Base-by-base conservation (phyloP, 768 basidiomycete genomes). In the Hortiboletus flavorubellus region DNA sequence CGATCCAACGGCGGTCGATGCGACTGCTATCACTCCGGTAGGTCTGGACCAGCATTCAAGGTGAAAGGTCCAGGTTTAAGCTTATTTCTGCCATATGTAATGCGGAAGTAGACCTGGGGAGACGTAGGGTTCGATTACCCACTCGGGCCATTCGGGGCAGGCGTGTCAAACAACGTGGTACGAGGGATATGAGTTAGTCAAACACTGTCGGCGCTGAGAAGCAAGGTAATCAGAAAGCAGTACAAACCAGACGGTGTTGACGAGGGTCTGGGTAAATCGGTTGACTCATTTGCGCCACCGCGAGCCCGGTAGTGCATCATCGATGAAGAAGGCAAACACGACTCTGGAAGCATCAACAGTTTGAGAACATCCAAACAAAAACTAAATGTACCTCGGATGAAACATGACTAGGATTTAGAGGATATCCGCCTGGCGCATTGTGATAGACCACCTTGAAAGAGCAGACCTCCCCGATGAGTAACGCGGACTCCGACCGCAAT, bases 341-440 rank as follows among this genome's bases (percentile, higher is more conserved):
- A 77, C 78, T 39, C 78, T 72, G 15, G 78, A 78, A 21, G 76
- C 78, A 58, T 79, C 78, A 26, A 79, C 69, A 49, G 66, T 70
- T 59, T 80, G 79, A 10, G 78, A 77, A 9, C 76, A 78, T 35
- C 76, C 77, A 2, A 72, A 75, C 29, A 76, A 64, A 54, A 68
- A 77, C 73, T 78, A 61, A 26, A 39, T 15, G 18, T 3, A 5
- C 11, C 8, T 57, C 18, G 50, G 39, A 33, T 76, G 78, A 5
- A 78, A 75, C 21, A 77, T 61, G 46, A 69, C 70, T 50, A 26
- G 26, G 2, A 26, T 26, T 26, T 26, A 26, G 26, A 26, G 5
- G 26, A 26, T 26, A 5, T 5, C 26, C 26, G 4, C 26, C 26
- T 26, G 26, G 26, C 26, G 26, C 26, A 26, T 26, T 26, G 26